Base-by-base conservation (phyloP, 176 grass and related monocot species). In the Poa pratensis region DNA sequence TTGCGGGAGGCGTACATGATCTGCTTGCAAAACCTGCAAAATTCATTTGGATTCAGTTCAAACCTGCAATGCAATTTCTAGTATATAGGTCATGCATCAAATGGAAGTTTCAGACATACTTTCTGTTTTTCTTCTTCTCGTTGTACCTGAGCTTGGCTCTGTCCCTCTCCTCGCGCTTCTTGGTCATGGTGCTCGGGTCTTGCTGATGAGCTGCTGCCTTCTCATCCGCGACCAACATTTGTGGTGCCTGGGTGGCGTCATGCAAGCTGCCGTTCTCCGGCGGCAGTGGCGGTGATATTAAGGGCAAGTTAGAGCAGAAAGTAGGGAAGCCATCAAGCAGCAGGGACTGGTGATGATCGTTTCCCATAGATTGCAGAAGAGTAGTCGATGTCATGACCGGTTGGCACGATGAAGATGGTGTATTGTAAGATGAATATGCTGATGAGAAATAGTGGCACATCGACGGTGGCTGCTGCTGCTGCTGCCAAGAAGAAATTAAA, bases 1-100 rank as follows among this genome's bases (percentile, higher is more conserved):
- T 91, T 91, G 22, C 85, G 89, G 37, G 69, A 91, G 18, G 85
- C 85, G n/a, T 91, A 91, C 60, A 80, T 76, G 71, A 87, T 72
- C 12, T 87, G 85, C 81, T 81, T 91, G 30, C 70, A 61, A 59
- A 84, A 88, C 27, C 87, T 88, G 80, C 62, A 75, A 24, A 69
- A 7, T 30, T 19, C 58, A 20, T 79, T 10, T 1, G 18, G 19
- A n/a, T 50, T n/a, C 1, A 32, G 18, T 62, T 62, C 57, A 18
- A 43, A 49, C 7, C 27, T 17, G 16, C 72, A 75, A 18, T 16
- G 23, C 24, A 10, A 28, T 74, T 9, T 28, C 62, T 32, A 9
- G 71, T 9, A 50, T 3, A 28, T 18, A 51, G 24, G 45, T 10
- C 15, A 9, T 20, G 48, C 17, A 32, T 32, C 42, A 18, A 73